Percentiles rank a stretch among this genome's conserved stretches.
Evolutionary conservation across 192 early-diverging fungal genomes (phyloP).

Genomic region (Rhizophagus sp.): DNA sequence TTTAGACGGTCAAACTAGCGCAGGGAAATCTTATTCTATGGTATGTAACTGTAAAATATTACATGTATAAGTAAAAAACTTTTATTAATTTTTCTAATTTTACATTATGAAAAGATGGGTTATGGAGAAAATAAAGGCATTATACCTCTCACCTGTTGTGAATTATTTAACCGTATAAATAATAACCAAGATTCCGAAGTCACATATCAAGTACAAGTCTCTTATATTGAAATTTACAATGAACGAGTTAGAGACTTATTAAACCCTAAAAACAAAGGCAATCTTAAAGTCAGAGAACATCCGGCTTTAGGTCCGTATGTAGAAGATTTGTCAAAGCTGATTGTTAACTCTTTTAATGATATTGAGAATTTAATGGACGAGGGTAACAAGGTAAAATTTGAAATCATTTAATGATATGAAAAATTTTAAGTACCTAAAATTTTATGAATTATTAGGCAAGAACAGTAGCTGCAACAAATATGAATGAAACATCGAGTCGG

Average conservation of each 20-base stretch:
- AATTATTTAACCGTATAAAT: slow-evolving; percentile 72
- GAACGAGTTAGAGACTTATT: slow-evolving; percentile 82
- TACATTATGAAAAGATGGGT: slow-evolving; percentile 52
- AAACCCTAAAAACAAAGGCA: slow-evolving; percentile 73
- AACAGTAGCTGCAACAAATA: slow-evolving; percentile 90
- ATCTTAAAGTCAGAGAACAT: slow-evolving; percentile 80
- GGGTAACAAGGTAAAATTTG: slow-evolving; percentile 67
- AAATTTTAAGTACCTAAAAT: neutral
- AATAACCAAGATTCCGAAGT: slow-evolving; percentile 41
- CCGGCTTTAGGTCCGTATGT: slow-evolving; percentile 84
- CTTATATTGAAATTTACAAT: slow-evolving; percentile 93
- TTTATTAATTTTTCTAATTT: neutral
- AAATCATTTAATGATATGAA: slow-evolving; percentile 2
- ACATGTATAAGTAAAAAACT: neutral
- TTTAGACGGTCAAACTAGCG: slow-evolving; percentile 78
- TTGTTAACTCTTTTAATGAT: slow-evolving; percentile 73
- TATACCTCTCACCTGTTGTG: slow-evolving; percentile 82
- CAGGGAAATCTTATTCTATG: slow-evolving; percentile 75
- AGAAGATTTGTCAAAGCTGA: slow-evolving; percentile 85
- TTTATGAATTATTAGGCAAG: slow-evolving; percentile 53
- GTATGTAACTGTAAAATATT: slow-evolving; percentile 33
- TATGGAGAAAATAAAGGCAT: slow-evolving; percentile 79
- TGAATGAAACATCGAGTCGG: slow-evolving; percentile 91
- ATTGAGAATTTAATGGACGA: slow-evolving; percentile 76
- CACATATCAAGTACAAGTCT: slow-evolving; percentile 73